These are phyloP conservation scores for Camellia japonica DNA, from an alignment of 148 eudicot species.

Conservation along the genomic window DNA sequence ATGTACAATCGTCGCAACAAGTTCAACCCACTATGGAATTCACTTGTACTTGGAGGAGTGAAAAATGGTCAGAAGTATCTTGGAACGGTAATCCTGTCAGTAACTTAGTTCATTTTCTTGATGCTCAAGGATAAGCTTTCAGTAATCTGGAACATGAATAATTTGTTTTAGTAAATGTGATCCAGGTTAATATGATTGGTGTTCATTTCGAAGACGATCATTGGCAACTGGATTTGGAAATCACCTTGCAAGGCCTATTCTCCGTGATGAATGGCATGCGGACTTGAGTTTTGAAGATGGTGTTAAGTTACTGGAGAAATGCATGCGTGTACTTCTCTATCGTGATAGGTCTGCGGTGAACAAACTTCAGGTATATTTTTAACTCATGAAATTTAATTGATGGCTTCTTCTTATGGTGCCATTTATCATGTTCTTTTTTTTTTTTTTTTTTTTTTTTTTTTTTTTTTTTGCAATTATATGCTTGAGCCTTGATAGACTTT, in stretches of 20 bases:
- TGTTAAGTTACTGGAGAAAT: conserved; percentile 81
- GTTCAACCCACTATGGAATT: conserved; percentile 92
- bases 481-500: neutral
- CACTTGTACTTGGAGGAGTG: conserved; percentile 94
- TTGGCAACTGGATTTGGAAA: conserved; percentile 94
- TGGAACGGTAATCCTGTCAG: conserved; percentile 58
- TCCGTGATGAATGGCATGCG: conserved; percentile 89
- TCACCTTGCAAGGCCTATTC: conserved; percentile 89
- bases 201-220: conserved; percentile 90
- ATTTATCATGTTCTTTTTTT: neutral
- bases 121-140: conserved; percentile 4
- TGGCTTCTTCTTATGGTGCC: neutral
- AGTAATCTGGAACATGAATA: neutral
- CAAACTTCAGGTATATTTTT: conserved; percentile 79
- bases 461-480: no score
- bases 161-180: conserved; percentile 14
- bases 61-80: conserved; percentile 94
- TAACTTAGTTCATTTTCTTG: neutral
- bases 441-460: no score
- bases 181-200: conserved; percentile 93
- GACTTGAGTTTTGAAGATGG: conserved; percentile 87
- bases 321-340: conserved; percentile 93
- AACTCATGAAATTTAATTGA: neutral
- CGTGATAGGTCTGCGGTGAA: conserved; percentile 96
- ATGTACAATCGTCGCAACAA: conserved; percentile 98